phyloP scores from a whole-genome alignment of 352 stramenopile species.

The Peronospora belbahrii region DNA sequence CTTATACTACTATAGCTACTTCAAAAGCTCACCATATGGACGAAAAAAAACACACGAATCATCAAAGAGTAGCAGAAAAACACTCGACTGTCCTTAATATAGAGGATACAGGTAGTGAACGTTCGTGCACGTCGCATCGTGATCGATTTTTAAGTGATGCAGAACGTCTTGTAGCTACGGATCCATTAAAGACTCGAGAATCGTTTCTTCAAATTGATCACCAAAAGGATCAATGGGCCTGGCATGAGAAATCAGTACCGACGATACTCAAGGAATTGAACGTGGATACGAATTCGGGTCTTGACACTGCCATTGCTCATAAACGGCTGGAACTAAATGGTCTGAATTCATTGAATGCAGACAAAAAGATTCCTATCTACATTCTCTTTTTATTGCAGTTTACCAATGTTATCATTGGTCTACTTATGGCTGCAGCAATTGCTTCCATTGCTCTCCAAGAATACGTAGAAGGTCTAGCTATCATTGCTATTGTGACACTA shows the following conservation, averaged over 20 bases:
- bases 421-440: slow-evolving; percentile 50
- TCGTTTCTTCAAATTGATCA: slow-evolving; percentile 50
- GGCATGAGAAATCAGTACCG: slow-evolving; percentile 42
- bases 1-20: slow-evolving; percentile 53
- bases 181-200: slow-evolving; percentile 43
- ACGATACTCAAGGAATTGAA: slow-evolving; percentile 35
- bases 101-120: slow-evolving; percentile 8
- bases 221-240: slow-evolving; percentile 36
- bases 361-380: slow-evolving; percentile 44
- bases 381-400: slow-evolving; percentile 73
- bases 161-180: slow-evolving; percentile 37
- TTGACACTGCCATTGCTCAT: slow-evolving; percentile 25
- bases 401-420: slow-evolving; percentile 67
- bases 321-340: slow-evolving; percentile 37
- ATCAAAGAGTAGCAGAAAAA: slow-evolving; percentile 19
- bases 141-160: slow-evolving; percentile 54
- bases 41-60: too few relatives aligned
- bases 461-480: slow-evolving; percentile 60
- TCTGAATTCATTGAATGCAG: slow-evolving; percentile 43
- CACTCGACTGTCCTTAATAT: slow-evolving; percentile 4
- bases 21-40: too few relatives aligned
- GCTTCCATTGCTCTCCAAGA: slow-evolving; percentile 62
- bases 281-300: slow-evolving; percentile 32
- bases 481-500: slow-evolving; percentile 64
- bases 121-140: slow-evolving; percentile 31